Conservation (phyloP, 305 asterid species). For the Striga hermonthica region DNA sequence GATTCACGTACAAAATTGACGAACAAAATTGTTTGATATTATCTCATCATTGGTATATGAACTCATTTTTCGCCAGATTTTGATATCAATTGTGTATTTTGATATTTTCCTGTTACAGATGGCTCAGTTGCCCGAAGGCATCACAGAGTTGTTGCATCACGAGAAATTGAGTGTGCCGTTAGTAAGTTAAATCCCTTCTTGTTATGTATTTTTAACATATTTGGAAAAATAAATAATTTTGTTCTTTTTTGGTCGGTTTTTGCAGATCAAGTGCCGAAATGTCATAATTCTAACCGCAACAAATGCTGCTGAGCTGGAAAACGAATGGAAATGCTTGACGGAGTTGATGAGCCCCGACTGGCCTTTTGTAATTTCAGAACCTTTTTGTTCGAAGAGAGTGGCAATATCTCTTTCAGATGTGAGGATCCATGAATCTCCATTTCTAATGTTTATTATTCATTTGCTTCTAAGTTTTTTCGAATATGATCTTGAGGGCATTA, state of each 20-base stretch:
- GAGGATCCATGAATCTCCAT: constrained; percentile 27
- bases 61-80: too few relatives aligned
- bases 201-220: background rate
- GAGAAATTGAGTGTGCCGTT: constrained; percentile 68
- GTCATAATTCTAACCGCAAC: constrained; percentile 73
- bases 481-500: background rate
- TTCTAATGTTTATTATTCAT: background rate
- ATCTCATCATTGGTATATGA: too few relatives aligned
- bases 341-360: constrained; percentile 44
- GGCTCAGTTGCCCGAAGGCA: constrained; percentile 95
- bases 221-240: background rate
- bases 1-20: too few relatives aligned
- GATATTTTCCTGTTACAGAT: constrained; percentile 48
- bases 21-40: too few relatives aligned
- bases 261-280: constrained; percentile 77
- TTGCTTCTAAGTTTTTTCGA: background rate
- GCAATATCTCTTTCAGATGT: constrained; percentile 52
- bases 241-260: constrained; percentile 5
- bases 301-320: constrained; percentile 61
- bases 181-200: constrained; percentile 42
- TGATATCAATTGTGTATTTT: too few relatives aligned
- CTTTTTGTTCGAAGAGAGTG: constrained; percentile 57
- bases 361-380: constrained; percentile 43
- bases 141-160: constrained; percentile 77
- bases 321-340: constrained; percentile 69